Conservation (phyloP, 306 rosid species). For the Lathyrus oleraceus region DNA sequence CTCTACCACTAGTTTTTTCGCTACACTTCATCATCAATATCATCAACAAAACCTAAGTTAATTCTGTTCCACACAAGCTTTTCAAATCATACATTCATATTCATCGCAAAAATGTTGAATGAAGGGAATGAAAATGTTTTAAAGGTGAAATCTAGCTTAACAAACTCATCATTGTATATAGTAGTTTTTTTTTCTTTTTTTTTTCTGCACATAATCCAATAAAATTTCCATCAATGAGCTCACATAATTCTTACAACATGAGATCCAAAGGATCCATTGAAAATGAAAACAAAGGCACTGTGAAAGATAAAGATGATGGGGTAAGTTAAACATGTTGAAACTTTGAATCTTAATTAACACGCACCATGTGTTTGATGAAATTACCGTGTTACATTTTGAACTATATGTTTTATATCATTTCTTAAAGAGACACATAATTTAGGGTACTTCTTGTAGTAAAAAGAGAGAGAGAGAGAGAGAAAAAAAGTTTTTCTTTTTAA, state of each 20-base stretch:
- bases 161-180: not conserved
- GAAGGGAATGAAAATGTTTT: conserved; percentile 2
- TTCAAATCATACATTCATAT: conserved; percentile 17
- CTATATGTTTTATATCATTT: too few species aligned
- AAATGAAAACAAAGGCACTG: conserved; percentile 33
- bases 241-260: conserved; percentile 38
- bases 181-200: not conserved
- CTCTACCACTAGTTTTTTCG: conserved; percentile 11
- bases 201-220: not conserved
- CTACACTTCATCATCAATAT: conserved; percentile 21
- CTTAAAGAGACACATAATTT: not conserved
- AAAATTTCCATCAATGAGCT: conserved; percentile 30
- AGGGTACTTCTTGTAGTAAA: not conserved
- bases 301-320: conserved; percentile 29
- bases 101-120: conserved; percentile 20
- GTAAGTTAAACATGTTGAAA: conserved; percentile 21
- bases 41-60: conserved; percentile 29
- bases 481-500: not conserved
- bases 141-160: conserved; percentile 8
- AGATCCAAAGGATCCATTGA: conserved; percentile 41
- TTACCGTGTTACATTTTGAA: too few species aligned
- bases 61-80: conserved; percentile 44
- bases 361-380: too few species aligned
- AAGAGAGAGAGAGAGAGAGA: not conserved
- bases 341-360: not conserved